Percentiles rank a stretch among this genome's conserved stretches.
These are phyloP conservation scores for Coelastrella sp. DNA, from an alignment of 139 green algal species.

Conservation along the genomic window DNA sequence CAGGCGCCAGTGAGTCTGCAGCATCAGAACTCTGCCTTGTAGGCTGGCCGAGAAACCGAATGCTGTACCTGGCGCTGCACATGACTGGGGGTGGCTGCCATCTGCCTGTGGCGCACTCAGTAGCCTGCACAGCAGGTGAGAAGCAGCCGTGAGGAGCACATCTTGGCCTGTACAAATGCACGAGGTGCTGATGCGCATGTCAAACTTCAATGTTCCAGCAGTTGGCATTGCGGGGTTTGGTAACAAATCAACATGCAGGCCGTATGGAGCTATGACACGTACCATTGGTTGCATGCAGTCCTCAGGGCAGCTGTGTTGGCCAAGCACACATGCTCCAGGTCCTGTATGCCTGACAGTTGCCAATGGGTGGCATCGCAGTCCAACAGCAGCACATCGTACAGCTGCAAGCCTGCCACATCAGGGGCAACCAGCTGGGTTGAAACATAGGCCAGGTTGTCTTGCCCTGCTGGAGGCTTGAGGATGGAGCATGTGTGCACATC, in stretches of 20 bases:
- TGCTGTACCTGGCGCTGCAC: slow-evolving; percentile 14
- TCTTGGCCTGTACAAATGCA: too few relatives aligned
- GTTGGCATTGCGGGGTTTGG: background rate
- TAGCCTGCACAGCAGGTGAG: background rate
- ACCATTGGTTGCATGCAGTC: slow-evolving; percentile 38
- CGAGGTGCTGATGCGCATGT: background rate
- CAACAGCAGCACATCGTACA: slow-evolving; percentile 28
- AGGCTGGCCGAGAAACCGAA: background rate
- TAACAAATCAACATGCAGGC: background rate
- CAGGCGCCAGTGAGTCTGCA: slow-evolving; percentile 40
- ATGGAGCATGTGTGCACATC: slow-evolving; percentile 12
- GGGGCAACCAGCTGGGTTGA: background rate
- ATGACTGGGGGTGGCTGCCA: background rate
- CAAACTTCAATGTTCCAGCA: background rate
- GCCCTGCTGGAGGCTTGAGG: background rate
- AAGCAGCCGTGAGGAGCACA: background rate
- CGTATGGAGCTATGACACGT: background rate
- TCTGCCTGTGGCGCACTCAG: background rate
- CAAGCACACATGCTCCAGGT: slow-evolving; percentile 15
- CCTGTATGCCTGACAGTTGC: background rate
- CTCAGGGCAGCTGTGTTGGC: slow-evolving; percentile 19
- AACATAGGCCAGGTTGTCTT: background rate
- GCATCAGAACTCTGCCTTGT: background rate
- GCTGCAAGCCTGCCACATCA: background rate
- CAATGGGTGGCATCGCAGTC: slow-evolving; percentile 23